Percentiles rank a stretch among this genome's conserved stretches.
Evolutionary conservation across 148 eudicot genomes (phyloP).

Genomic region (Chenopodium berlandieri): DNA sequence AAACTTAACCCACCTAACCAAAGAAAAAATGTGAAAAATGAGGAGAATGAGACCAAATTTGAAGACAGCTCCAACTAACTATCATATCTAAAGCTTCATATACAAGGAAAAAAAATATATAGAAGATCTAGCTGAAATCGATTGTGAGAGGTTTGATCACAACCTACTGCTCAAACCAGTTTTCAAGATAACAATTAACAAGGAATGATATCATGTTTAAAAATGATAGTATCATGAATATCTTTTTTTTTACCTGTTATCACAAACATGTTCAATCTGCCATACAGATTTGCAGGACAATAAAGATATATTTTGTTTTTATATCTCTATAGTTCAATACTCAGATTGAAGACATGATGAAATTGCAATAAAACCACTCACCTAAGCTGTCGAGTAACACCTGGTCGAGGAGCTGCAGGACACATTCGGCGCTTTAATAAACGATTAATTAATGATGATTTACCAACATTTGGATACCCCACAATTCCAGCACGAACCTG

Average conservation of each 20-base stretch:
- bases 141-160: background rate
- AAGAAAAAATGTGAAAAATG: constrained; percentile 10
- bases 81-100: constrained; percentile 1
- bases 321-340: background rate
- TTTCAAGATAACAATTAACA: background rate
- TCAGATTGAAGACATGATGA: background rate
- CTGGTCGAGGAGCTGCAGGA: constrained; percentile 98
- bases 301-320: background rate
- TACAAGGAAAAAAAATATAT: too few species aligned
- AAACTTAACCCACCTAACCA: constrained; percentile 84
- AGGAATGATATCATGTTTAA: too few species aligned
- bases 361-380: constrained; percentile 32
- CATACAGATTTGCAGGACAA: background rate
- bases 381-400: constrained; percentile 87
- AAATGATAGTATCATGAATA: background rate
- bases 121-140: too few species aligned
- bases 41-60: constrained; percentile 1
- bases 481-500: constrained; percentile 99
- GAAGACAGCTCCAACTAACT: background rate
- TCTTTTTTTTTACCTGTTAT: background rate
- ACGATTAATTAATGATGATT: constrained; percentile 95
- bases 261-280: background rate
- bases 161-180: background rate
- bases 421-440: constrained; percentile 93
- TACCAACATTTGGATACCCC: constrained; percentile 99